A percentile compares a stretch with the other conserved stretches of the same genome.
Evolutionary conservation across 495 filamentous ascomycete species (phyloP).

Genomic region (Lophiotrema nucula): DNA sequence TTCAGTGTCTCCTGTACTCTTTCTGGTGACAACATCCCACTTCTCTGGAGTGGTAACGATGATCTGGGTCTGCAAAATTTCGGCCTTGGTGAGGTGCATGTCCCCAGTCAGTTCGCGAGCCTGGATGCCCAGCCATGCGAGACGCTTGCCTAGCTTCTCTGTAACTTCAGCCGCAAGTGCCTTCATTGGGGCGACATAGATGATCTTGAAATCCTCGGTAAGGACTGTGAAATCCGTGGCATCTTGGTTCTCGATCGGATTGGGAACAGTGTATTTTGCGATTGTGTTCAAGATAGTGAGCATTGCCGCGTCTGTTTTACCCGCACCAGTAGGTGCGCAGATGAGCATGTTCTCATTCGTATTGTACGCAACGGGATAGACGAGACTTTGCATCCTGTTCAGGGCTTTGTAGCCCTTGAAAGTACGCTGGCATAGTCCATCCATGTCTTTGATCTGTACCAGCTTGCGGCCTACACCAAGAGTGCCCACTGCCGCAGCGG

Average conservation of each 20-base stretch:
- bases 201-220: slow-evolving; percentile 90
- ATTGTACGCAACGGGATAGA: slow-evolving; percentile 93
- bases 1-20: slow-evolving; percentile 95
- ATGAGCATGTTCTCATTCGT: slow-evolving; percentile 98
- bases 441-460: slow-evolving; percentile 75
- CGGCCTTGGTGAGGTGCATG: slow-evolving; percentile 96
- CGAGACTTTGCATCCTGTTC: slow-evolving; percentile 96
- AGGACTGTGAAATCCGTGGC: slow-evolving; percentile 74
- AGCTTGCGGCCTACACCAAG: slow-evolving; percentile 69
- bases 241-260: slow-evolving; percentile 69
- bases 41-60: slow-evolving; percentile 99
- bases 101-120: slow-evolving; percentile 93
- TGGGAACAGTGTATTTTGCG: slow-evolving; percentile 76
- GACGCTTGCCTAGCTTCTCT: slow-evolving; percentile 87
- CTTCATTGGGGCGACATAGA: slow-evolving; percentile 99
- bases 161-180: slow-evolving; percentile 95
- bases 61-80: slow-evolving; percentile 93
- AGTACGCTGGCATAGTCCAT: slow-evolving; percentile 84
- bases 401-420: slow-evolving; percentile 91
- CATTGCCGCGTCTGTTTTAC: slow-evolving; percentile 99
- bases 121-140: slow-evolving; percentile 86
- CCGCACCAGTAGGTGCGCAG: slow-evolving; percentile 94
- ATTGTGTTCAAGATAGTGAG: slow-evolving; percentile 88
- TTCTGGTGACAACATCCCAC: slow-evolving; percentile 97
- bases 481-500: slow-evolving; percentile 75